Evolutionary conservation across 2,329 filamentous ascomycete genomes (phyloP).

Genomic region (Magnaporthiopsis rhizophila): DNA sequence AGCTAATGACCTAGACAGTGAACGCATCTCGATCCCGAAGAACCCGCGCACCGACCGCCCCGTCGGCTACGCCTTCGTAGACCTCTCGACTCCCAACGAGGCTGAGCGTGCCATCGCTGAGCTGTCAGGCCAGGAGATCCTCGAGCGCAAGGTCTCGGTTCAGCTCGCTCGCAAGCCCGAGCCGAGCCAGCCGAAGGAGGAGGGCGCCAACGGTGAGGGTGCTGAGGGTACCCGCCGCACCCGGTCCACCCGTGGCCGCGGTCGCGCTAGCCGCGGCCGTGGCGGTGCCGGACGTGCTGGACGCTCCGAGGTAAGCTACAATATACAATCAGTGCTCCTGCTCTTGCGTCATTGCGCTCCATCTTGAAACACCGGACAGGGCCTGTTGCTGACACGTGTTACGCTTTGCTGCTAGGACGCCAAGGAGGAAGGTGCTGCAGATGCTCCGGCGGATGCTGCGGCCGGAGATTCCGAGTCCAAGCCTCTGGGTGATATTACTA

Average conservation of each 20-base stretch:
- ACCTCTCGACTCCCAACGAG: slow-evolving; percentile 88
- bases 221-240: slow-evolving; percentile 57
- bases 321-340: background rate
- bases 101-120: slow-evolving; percentile 92
- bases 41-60: slow-evolving; percentile 98
- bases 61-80: slow-evolving; percentile 98
- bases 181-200: slow-evolving; percentile 37
- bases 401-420: slow-evolving; percentile 25
- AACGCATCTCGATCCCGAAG: slow-evolving; percentile 98
- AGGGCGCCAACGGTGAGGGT: slow-evolving; percentile 69
- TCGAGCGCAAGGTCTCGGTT: slow-evolving; percentile 98
- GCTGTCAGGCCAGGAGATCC: slow-evolving; percentile 94
- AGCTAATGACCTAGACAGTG: slow-evolving; percentile 43
- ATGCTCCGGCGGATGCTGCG: slow-evolving; percentile 37
- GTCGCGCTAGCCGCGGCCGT: slow-evolving; percentile 57
- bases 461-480: slow-evolving; percentile 44
- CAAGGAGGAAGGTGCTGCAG: slow-evolving; percentile 37
- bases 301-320: slow-evolving; percentile 45
- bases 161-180: slow-evolving; percentile 98
- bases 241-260: slow-evolving; percentile 57
- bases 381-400: slow-evolving; percentile 12
- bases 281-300: slow-evolving; percentile 58
- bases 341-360: background rate
- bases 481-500: slow-evolving; percentile 55
- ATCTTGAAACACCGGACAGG: background rate